These are phyloP conservation scores for Entonaema liquescens DNA, from an alignment of 495 filamentous ascomycete species.

Conservation along the genomic window DNA sequence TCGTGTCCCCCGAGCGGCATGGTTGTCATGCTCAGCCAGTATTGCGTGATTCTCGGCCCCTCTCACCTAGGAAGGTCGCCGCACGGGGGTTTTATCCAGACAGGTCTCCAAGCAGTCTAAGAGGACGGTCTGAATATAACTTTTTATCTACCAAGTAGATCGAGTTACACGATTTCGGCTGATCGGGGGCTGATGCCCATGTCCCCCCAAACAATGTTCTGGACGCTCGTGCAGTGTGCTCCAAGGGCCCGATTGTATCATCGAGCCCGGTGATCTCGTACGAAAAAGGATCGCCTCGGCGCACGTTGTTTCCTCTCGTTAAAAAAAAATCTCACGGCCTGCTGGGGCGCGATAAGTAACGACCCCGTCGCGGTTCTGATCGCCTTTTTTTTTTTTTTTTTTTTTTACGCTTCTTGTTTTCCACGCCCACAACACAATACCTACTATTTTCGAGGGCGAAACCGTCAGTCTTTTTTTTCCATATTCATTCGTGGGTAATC, in stretches of 20 bases:
- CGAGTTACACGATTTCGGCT: neutral
- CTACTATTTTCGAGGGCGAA: no score
- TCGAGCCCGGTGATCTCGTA: constrained; percentile 18
- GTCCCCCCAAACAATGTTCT: neutral
- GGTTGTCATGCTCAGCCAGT: constrained; percentile 28
- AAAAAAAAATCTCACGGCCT: constrained; percentile 10
- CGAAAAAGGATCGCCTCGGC: neutral
- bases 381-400: constrained; percentile 3
- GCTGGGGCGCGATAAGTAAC: neutral
- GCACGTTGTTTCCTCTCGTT: neutral
- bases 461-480: no score
- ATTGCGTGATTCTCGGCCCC: constrained; percentile 40
- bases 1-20: constrained; percentile 24
- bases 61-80: constrained; percentile 38
- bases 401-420: neutral
- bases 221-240: neutral
- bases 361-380: neutral
- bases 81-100: constrained; percentile 2
- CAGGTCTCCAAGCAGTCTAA: neutral
- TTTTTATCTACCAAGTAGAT: neutral
- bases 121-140: constrained; percentile 8
- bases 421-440: no score
- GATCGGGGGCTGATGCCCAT: neutral
- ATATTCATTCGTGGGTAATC: neutral
- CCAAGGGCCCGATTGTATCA: constrained; percentile 28